Percentiles rank a stretch among this genome's conserved stretches.
phyloP scores from a whole-genome alignment of 2,329 filamentous ascomycete species.

The Curvularia spicifera region DNA sequence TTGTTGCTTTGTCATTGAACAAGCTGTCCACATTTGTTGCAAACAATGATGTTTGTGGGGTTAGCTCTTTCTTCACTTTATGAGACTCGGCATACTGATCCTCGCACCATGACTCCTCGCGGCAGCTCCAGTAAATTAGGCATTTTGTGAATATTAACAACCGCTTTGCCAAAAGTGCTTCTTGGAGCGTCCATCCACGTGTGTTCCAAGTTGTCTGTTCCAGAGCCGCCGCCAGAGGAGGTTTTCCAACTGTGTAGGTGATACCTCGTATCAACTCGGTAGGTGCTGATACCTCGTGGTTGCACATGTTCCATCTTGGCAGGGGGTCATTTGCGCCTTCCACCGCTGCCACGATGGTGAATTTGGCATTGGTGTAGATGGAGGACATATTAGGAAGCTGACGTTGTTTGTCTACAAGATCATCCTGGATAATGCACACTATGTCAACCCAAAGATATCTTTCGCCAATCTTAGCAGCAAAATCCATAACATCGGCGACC shows the following conservation, averaged over 20 bases:
- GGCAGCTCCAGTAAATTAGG: not conserved
- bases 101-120: not conserved
- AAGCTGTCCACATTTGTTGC: not conserved
- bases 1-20: no score
- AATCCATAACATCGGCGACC: not conserved
- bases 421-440: not conserved
- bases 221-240: not conserved
- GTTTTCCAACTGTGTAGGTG: not conserved
- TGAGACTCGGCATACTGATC: not conserved
- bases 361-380: not conserved
- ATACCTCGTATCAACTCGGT: not conserved
- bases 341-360: not conserved
- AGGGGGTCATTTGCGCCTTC: not conserved
- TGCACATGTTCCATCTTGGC: not conserved
- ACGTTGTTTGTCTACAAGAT: not conserved
- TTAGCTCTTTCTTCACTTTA: not conserved
- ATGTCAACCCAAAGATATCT: not conserved
- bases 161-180: not conserved
- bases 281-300: not conserved
- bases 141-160: not conserved
- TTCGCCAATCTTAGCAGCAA: not conserved
- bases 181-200: not conserved
- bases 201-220: not conserved
- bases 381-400: not conserved
- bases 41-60: not conserved